Evolutionary conservation across 345 rosid species (phyloP), one percentile per base, ranked within the genome.

Genomic region (Schrenkiella parvula): DNA sequence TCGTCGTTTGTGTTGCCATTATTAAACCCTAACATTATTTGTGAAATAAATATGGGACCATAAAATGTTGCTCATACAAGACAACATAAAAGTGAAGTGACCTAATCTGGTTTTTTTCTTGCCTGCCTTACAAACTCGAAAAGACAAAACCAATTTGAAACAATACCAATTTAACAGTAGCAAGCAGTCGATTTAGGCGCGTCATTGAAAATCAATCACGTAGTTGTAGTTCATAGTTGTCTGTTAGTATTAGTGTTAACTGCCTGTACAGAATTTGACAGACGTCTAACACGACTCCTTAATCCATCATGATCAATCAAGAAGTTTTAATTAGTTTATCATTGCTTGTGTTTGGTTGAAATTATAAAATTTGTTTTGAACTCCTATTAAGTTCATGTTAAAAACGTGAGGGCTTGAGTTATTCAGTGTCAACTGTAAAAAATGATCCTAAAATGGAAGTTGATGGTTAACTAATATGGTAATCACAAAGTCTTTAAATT

Each of bases 121-220:
- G 46, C 63, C 19, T 62, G 62, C 69, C 35, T 63, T 31, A 62
- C 52, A 41, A 51, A 10, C 63, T 29, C 39, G 59, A 48, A 35
- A 47, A 59, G 51, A 26, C 48, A 35, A 56, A 19, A 3, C 25
- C 13, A 3, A 46, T 26, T 26, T 15, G 13, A 21, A 37, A 15
- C 50, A 28, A 46, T 8, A 26, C 17, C 18, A 32, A 34, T 57
- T 35, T 37, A 47, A 46, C 26, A 35, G 19, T 28, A 60, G 38
- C 44, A 59, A 12, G 57, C 19, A 15, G 38, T 22, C 14, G n/a
- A 37, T 29, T 71, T 19, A 11, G 23, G 54, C 35, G 28, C 43
- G 32, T 63, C 43, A 34, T 22, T 65, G 51, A 17, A 15, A 66
- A 38, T 32, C 8, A 18, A 48, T 48, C 35, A 32, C 14, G 26